Base-by-base conservation (phyloP, 1,139 yeast genomes). In the Nakaseomyces glabratus region DNA sequence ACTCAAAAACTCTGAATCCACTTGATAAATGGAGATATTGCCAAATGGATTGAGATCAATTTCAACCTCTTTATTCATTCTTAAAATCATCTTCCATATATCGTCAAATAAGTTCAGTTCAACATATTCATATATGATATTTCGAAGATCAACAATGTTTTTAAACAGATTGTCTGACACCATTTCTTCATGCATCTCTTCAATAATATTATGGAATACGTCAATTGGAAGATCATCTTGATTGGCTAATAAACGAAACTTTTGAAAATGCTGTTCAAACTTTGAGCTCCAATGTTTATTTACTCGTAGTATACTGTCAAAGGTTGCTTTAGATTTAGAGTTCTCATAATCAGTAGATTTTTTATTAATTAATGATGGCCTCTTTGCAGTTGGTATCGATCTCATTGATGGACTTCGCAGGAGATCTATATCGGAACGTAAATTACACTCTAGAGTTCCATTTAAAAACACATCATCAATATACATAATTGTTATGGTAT, bases 81-180 rank as follows among this genome's bases (percentile, higher is more conserved):
- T 31, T 4, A 35, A 26, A n/a, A 53, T 28, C 23, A 44, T 41
- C 5, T 39, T 30, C 56, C 90, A 81, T 4, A 79, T 49, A 39
- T 69, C 71, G 45, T 75, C 82, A 49, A 76, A 79, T 15, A 82
- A 53, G 42, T 76, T 76, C 39, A 69, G 49, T 45, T 85, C 95
- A 9, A 82, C 76, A 45, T 82, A 82, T 38, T 74, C 76, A 46
- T 76, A 80, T 1, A 84, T 66, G 37, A 75, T 63, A 40, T 63
- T 65, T 48, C 65, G 73, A 46, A 72, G 59, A 43, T 80, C 78
- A 16, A 55, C 52, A 37, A 68, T 64, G 1, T 48, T 46, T 30
- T 55, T 60, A 38, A 71, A 66, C 2, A 66, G 46, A 0, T 38
- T 38, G 30, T 59, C 62, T 20, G 12, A 15, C 10, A 22, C 31